These are phyloP conservation scores for Acrocalymma vagum DNA, from an alignment of 2,329 filamentous ascomycete genomes.

Conservation along the genomic window DNA sequence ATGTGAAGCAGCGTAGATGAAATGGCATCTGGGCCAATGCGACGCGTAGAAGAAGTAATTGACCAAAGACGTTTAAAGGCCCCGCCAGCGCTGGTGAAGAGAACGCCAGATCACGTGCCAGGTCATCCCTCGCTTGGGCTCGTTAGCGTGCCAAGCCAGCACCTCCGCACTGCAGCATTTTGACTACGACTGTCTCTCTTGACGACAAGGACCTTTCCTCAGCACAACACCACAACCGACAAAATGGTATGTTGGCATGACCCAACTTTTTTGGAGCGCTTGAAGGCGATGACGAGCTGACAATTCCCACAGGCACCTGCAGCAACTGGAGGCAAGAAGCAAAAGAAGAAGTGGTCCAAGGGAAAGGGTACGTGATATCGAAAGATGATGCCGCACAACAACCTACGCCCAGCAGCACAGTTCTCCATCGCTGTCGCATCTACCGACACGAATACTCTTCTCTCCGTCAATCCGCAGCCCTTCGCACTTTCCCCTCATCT, in stretches of 20 bases:
- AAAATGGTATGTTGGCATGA: constrained; percentile 48
- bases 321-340: constrained; percentile 76
- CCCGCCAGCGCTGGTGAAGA: neutral
- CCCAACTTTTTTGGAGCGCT: neutral
- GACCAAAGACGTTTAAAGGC: neutral
- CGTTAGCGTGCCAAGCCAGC: constrained; percentile 24
- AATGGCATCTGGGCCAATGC: neutral
- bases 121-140: constrained; percentile 28
- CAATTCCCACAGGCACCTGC: constrained; percentile 51
- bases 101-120: constrained; percentile 18
- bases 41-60: constrained; percentile 11
- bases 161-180: constrained; percentile 32
- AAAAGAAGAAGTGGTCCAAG: constrained; percentile 84
- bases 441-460: constrained; percentile 2
- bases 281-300: constrained; percentile 13
- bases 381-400: constrained; percentile 23
- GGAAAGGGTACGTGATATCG: constrained; percentile 61
- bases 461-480: constrained; percentile 2
- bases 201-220: constrained; percentile 32
- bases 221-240: constrained; percentile 49
- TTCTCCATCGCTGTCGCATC: constrained; percentile 4
- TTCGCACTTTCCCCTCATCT: constrained; percentile 9
- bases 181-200: constrained; percentile 9
- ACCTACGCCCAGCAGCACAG: constrained; percentile 18
- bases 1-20: neutral